These are phyloP conservation scores for Xylaria sp. DNA, from an alignment of 2,329 filamentous ascomycete genomes.

Conservation along the genomic window DNA sequence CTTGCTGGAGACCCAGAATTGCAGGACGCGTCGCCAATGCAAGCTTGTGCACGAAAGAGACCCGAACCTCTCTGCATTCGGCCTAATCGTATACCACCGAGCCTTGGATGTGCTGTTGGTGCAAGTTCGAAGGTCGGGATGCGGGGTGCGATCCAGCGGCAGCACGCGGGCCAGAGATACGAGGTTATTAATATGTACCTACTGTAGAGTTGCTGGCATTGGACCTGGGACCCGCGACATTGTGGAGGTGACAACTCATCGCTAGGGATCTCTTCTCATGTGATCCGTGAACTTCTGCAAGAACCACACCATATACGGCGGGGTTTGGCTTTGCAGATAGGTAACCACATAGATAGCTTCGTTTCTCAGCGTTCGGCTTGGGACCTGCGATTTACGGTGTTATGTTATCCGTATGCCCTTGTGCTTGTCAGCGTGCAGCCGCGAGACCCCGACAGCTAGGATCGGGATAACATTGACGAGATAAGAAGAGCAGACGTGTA, in stretches of 20 bases:
- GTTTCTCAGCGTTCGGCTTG: slow-evolving; percentile 1
- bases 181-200: slow-evolving; percentile 20
- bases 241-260: slow-evolving; percentile 33
- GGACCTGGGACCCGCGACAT: slow-evolving; percentile 14
- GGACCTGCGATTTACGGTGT: slow-evolving; percentile 2
- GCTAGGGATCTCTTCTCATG: slow-evolving; percentile 26
- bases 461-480: slow-evolving; percentile 7
- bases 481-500: not conserved
- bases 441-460: not conserved
- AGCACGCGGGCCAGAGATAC: slow-evolving; percentile 22
- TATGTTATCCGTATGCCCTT: slow-evolving; percentile 1
- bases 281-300: slow-evolving; percentile 29
- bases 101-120: slow-evolving; percentile 21
- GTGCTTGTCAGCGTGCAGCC: too few relatives aligned
- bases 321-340: slow-evolving; percentile 18
- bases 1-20: not conserved
- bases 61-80: slow-evolving; percentile 17
- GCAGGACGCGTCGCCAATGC: slow-evolving; percentile 5
- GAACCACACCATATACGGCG: slow-evolving; percentile 27
- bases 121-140: slow-evolving; percentile 8
- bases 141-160: slow-evolving; percentile 22
- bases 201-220: slow-evolving; percentile 9
- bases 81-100: slow-evolving; percentile 15
- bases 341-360: slow-evolving; percentile 18
- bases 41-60: slow-evolving; percentile 3